phyloP scores from a whole-genome alignment of 2,329 filamentous ascomycete genomes.

The Hypoxylon sp. region DNA sequence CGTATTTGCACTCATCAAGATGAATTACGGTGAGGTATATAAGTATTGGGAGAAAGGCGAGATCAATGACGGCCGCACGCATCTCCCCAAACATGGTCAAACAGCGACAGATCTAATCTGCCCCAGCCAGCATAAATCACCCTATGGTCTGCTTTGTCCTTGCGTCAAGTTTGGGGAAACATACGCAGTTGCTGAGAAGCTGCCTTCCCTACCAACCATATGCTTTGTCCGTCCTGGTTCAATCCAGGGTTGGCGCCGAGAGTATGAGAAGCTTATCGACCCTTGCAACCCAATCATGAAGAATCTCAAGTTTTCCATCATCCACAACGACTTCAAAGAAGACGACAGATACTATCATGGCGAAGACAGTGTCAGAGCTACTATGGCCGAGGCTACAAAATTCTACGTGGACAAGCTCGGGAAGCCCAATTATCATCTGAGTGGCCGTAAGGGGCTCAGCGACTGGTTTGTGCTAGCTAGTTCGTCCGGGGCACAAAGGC shows the following conservation, averaged over 20 bases:
- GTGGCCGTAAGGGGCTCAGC: slow-evolving; percentile 11
- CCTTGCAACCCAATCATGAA: slow-evolving; percentile 5
- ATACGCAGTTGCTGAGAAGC: background rate
- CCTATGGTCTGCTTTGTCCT: slow-evolving; percentile 2
- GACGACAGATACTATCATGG: slow-evolving; percentile 4
- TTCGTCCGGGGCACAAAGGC: background rate
- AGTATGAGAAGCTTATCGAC: slow-evolving; percentile 14
- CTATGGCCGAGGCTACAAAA: slow-evolving; percentile 3
- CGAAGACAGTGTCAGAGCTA: background rate
- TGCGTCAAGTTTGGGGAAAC: slow-evolving; percentile 11
- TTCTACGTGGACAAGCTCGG: background rate
- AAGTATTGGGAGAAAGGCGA: slow-evolving; percentile 4
- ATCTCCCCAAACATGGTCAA: too few species aligned
- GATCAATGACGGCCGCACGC: background rate
- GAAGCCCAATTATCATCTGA: slow-evolving; percentile 3
- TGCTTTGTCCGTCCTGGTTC: slow-evolving; percentile 7
- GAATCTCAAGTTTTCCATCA: slow-evolving; percentile 6
- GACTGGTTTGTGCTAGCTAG: slow-evolving; percentile 14
- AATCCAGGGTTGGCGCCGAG: background rate
- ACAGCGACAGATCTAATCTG: too few species aligned
- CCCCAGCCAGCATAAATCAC: background rate
- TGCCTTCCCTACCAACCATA: slow-evolving; percentile 9
- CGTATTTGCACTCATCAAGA: slow-evolving; percentile 17
- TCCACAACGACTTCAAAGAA: slow-evolving; percentile 15
- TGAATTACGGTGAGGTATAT: background rate